Evolutionary conservation across 768 basidiomycete species (phyloP), one percentile per base, ranked within the genome.

Genomic region (Phlebiopsis gigantea): DNA sequence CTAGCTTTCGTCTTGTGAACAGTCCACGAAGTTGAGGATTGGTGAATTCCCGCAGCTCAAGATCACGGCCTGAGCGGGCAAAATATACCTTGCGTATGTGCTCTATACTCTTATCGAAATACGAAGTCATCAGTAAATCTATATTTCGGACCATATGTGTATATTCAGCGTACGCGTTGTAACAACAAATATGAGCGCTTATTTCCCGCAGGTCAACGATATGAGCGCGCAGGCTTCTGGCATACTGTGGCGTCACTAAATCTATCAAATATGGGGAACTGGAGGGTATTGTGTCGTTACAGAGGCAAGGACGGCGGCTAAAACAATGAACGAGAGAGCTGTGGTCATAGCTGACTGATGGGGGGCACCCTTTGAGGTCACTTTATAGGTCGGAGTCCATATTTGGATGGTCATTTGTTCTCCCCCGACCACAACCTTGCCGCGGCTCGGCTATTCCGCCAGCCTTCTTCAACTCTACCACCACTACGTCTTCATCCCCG

Each of bases 1-100:
- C 28, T 9, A 42, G 47, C n/a, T 29, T 46, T 19, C 31, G 10
- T 30, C 5, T 9, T 34, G 28, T 26, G 1, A 10, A 41, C 48
- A 71, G 70, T 54, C 69, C 8, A 71, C 69, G 21, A 71, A 71
- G 49, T 55, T 71, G 19, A 62, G 69, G 19, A 70, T 70, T 22
- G 68, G 70, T 2, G 70, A 71, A 60, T 69, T 71, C 63, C 70
- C 69, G 12, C 34, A 9, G 34, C 12, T 39, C 34, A 39, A 39
- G 17, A 39, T 39, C 34, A 39, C 12, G 34, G 34, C 34, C 34
- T 39, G 34, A 39, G 17, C 12, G 17, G 34, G 12, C 34, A 12
- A 17, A 39, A 39, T n/a, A n/a, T n/a, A n/a, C n/a, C n/a, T n/a
- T n/a, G n/a, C n/a, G n/a, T n/a, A n/a, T n/a, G n/a, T n/a, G n/a